These are phyloP conservation scores for Mycena sp. DNA, from an alignment of 1,284 basidiomycete genomes.

Conservation along the genomic window DNA sequence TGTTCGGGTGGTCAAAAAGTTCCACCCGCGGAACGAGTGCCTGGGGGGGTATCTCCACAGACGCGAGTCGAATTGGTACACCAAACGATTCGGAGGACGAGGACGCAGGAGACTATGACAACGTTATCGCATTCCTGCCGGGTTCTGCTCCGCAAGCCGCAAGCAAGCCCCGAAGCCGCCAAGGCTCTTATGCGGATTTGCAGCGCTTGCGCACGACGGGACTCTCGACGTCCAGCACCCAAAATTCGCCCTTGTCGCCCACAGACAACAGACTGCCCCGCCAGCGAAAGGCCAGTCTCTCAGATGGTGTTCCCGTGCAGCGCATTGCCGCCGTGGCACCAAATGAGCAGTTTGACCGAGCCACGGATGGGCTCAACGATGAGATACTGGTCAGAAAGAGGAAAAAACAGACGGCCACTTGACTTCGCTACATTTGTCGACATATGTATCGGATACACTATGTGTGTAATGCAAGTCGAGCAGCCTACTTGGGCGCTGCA, in stretches of 20 bases:
- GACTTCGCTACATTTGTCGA: conserved; percentile 9
- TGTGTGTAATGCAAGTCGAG: background rate
- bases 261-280: conserved; percentile 34
- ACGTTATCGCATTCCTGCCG: conserved; percentile 74
- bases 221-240: conserved; percentile 33
- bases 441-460: background rate
- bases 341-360: conserved; percentile 60
- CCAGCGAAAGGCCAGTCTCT: conserved; percentile 68
- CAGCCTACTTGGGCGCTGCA: conserved; percentile 50
- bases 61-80: conserved; percentile 72
- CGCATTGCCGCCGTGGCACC: conserved; percentile 69
- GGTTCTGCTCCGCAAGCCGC: conserved; percentile 56
- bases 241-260: conserved; percentile 36
- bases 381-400: conserved; percentile 60
- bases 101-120: conserved; percentile 84
- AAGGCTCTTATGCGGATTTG: conserved; percentile 82
- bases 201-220: conserved; percentile 70
- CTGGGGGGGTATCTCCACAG: conserved; percentile 74
- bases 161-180: conserved; percentile 69
- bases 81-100: conserved; percentile 82
- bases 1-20: conserved; percentile 94
- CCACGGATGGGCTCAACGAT: conserved; percentile 73
- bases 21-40: conserved; percentile 78
- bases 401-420: conserved; percentile 23
- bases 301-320: conserved; percentile 70